Percentiles rank a stretch among this genome's conserved stretches.
phyloP scores from a whole-genome alignment of 148 eudicot genomes.

The Limonium bicolor region DNA sequence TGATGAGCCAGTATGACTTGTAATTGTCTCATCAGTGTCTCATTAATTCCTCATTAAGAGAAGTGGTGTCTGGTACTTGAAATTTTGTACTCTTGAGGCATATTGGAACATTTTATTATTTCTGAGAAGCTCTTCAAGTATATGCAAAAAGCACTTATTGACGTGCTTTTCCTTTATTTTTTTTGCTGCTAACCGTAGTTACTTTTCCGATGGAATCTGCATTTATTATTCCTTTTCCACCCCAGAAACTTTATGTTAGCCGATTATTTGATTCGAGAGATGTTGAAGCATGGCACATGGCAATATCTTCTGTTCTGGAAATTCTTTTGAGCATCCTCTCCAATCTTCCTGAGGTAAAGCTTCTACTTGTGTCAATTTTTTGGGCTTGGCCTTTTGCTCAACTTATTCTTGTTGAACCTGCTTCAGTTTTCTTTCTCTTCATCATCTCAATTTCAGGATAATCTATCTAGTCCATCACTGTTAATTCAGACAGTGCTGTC shows the following conservation, averaged over 20 bases:
- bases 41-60: too few species aligned
- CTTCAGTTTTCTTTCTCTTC: not conserved
- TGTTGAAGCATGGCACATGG: constrained; percentile 66
- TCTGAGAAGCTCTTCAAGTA: too few species aligned
- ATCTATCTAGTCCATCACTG: constrained; percentile 31
- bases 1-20: too few species aligned
- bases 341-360: constrained; percentile 40
- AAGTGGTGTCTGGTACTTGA: too few species aligned
- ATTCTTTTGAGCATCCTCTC: constrained; percentile 48
- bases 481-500: constrained; percentile 67
- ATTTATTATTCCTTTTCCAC: not conserved
- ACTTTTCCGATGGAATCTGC: too few species aligned
- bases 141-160: too few species aligned
- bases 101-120: too few species aligned
- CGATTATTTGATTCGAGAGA: constrained; percentile 62
- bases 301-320: constrained; percentile 54
- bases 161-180: too few species aligned
- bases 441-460: constrained; percentile 37
- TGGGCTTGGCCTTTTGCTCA: not conserved
- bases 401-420: not conserved
- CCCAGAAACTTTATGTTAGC: constrained; percentile 59
- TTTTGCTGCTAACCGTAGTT: too few species aligned
- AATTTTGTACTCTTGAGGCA: too few species aligned
- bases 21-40: too few species aligned
- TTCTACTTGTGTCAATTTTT: not conserved